Evolutionary conservation across 495 filamentous ascomycete species (phyloP).

Genomic region (Neurospora sp.): DNA sequence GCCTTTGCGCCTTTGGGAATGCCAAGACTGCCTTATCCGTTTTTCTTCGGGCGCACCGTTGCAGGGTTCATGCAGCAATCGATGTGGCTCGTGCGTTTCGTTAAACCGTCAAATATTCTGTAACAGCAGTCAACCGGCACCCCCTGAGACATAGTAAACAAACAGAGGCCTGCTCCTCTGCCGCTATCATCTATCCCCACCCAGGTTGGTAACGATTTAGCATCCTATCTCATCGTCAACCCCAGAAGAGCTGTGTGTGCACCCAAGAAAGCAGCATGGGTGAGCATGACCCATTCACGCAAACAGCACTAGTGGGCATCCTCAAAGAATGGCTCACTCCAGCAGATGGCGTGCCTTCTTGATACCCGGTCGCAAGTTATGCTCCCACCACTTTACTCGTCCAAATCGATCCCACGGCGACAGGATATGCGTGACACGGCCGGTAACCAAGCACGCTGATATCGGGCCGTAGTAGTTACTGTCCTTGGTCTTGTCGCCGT

Average conservation of each 20-base stretch:
- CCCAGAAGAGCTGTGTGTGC: background rate
- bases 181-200: background rate
- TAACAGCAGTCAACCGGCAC: background rate
- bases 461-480: slow-evolving; percentile 70
- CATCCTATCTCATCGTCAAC: background rate
- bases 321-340: background rate
- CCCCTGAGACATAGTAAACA: background rate
- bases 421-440: slow-evolving; percentile 51
- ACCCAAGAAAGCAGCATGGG: background rate
- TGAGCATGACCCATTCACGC: background rate
- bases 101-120: background rate
- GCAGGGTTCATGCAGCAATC: background rate
- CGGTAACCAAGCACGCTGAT: slow-evolving; percentile 49
- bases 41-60: background rate
- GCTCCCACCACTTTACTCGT: slow-evolving; percentile 42
- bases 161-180: background rate
- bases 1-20: background rate
- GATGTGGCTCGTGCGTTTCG: background rate
- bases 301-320: background rate
- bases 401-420: slow-evolving; percentile 46
- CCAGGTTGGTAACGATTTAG: background rate
- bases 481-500: slow-evolving; percentile 52
- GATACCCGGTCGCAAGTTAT: slow-evolving; percentile 12
- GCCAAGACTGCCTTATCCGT: background rate
- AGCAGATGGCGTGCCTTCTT: slow-evolving; percentile 1